Conservation (phyloP, 495 filamentous ascomycete species). For the Sphaerosporella brunnea region DNA sequence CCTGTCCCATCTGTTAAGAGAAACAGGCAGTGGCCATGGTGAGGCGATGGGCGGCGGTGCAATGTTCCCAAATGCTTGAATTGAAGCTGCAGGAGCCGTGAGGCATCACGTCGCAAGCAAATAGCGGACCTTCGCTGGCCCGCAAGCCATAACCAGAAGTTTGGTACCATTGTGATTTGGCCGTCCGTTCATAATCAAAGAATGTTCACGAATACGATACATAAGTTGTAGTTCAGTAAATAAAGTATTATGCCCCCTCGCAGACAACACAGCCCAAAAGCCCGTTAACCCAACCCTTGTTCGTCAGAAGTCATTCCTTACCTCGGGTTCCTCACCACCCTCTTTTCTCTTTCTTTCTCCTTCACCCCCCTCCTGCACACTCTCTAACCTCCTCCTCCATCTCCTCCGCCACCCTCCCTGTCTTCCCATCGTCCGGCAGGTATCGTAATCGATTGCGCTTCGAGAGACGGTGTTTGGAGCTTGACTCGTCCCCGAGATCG, state of each 20-base stretch:
- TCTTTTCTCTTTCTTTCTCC: constrained; percentile 10
- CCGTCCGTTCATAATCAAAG: too few species aligned
- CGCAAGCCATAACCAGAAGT: too few species aligned
- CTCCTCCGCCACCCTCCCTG: constrained; percentile 17
- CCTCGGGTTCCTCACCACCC: constrained; percentile 1
- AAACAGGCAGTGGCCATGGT: too few species aligned
- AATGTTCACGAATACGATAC: too few species aligned
- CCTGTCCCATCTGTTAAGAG: too few species aligned
- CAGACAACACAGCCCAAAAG: too few species aligned
- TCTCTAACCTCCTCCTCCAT: constrained; percentile 9
- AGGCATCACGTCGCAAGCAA: too few species aligned
- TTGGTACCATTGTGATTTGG: too few species aligned
- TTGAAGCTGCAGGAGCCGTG: too few species aligned
- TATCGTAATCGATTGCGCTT: constrained; percentile 24
- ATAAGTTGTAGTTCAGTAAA: constrained; percentile 4
- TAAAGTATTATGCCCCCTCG: constrained; percentile 5
- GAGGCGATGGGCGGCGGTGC: too few species aligned
- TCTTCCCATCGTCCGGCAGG: constrained; percentile 21
- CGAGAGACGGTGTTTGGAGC: constrained; percentile 25
- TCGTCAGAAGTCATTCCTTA: constrained; percentile 2
- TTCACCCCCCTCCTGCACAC: not conserved
- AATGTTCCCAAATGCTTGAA: too few species aligned
- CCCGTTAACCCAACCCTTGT: not conserved
- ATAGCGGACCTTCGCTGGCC: too few species aligned
- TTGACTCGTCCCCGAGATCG: constrained; percentile 18